Evolutionary conservation across 2,329 filamentous ascomycete genomes (phyloP), one percentile per base, ranked within the genome.

Genomic region (Beauveria brongniartii): DNA sequence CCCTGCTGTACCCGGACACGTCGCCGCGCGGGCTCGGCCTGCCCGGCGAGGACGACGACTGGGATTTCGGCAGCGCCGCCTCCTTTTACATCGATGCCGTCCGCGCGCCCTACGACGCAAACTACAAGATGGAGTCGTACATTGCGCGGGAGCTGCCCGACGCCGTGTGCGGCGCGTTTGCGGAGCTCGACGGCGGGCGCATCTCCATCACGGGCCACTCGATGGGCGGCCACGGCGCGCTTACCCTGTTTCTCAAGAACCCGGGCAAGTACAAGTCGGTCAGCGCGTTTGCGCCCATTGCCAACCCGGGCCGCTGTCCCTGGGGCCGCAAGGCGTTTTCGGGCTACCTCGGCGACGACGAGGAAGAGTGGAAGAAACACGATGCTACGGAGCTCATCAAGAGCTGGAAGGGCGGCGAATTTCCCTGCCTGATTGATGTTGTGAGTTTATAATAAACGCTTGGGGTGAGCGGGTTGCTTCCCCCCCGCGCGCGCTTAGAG

Each of bases 71-170:
- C 69, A 85, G 85, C 64, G 93, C 90, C 5, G 94, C 94, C 1
- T 91, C 91, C 59, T 99, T 99, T 82, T 99, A 99, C 80, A 78
- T 99, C 67, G 88, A 99, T 73, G 92, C 93, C 10, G 90, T 86
- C 5, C 81, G 79, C 65, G 81, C 83, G 34, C 91, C 92, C 10
- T 99, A 87, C 80, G 78, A 78, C 62, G 78, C 80, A 59, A 85
- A 91, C 72, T 99, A 99, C 81, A 88, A 87, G 68, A 99, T 99
- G 94, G 92, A 97, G 80, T 86, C 82, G 64, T 99, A 99, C 79
- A 82, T 99, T 66, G 87, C 89, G n/a, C 75, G 83, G 59, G 94
- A 99, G 76, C 85, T 99, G n/a, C 93, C 92, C 30, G 77, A 80
- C 18, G 79, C 86, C 1, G 82, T 97, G 26, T 95, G 92, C 74